These are phyloP conservation scores for Arthrobotrys entomopaga DNA, from an alignment of 2,329 filamentous ascomycete species.

Conservation along the genomic window DNA sequence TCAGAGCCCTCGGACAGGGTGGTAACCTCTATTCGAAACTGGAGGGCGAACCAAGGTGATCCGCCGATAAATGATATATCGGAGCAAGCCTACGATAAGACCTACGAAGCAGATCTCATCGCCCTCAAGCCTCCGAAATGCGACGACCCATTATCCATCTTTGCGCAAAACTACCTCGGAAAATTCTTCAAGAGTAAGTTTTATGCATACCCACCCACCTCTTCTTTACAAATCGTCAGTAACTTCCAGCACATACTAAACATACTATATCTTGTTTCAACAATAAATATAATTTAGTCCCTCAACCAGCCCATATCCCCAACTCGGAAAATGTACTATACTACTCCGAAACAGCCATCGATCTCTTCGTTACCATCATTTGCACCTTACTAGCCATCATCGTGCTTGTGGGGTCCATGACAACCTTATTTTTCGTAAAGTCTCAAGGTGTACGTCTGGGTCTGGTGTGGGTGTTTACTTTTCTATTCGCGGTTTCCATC, in stretches of 20 bases:
- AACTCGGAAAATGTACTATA: constrained; percentile 49
- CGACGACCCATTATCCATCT: constrained; percentile 43
- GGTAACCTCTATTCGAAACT: constrained; percentile 39
- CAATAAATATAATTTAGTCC: constrained; percentile 17
- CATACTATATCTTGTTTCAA: not conserved
- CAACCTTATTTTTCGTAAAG: constrained; percentile 56
- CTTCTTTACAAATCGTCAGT: too few relatives aligned
- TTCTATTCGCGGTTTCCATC: constrained; percentile 59
- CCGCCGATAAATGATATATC: constrained; percentile 47
- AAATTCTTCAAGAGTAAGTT: constrained; percentile 48
- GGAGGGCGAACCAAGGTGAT: constrained; percentile 48
- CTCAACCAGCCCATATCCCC: constrained; percentile 39
- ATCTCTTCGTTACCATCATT: constrained; percentile 54
- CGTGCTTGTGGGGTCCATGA: constrained; percentile 56
- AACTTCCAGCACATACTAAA: not conserved
- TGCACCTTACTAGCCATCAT: constrained; percentile 56
- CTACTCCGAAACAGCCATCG: constrained; percentile 50
- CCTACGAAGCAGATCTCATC: constrained; percentile 39
- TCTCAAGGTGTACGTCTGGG: constrained; percentile 54
- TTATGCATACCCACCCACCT: not conserved
- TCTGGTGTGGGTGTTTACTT: constrained; percentile 59
- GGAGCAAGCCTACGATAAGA: constrained; percentile 40
- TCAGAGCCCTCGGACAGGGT: constrained; percentile 39
- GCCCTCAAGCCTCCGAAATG: constrained; percentile 47
- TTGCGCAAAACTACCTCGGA: constrained; percentile 46